These are phyloP conservation scores for Astraeus odoratus DNA, from an alignment of 768 basidiomycete genomes.

Conservation along the genomic window DNA sequence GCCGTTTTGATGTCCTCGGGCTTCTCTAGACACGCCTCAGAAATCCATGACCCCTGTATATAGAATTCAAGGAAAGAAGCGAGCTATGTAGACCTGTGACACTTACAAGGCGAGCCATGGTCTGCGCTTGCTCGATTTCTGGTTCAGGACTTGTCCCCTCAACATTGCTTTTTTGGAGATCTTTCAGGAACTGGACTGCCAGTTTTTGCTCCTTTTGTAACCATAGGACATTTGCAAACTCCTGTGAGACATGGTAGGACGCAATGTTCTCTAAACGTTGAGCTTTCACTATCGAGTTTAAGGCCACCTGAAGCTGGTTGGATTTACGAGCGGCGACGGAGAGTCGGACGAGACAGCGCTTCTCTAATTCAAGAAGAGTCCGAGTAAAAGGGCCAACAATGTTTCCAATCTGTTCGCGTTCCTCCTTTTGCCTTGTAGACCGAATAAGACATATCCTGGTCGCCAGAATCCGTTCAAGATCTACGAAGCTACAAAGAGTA, in stretches of 20 bases:
- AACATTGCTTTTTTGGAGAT: constrained; percentile 18
- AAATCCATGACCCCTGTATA: constrained; percentile 81
- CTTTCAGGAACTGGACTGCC: constrained; percentile 68
- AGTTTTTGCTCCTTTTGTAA: constrained; percentile 74
- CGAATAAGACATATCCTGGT: constrained; percentile 78
- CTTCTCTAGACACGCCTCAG: constrained; percentile 78
- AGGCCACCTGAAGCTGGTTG: constrained; percentile 68
- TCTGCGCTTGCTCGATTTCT: constrained; percentile 31
- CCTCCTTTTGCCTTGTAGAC: constrained; percentile 61
- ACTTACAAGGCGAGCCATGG: constrained; percentile 62
- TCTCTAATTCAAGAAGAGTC: constrained; percentile 55
- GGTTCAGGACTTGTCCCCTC: constrained; percentile 1
- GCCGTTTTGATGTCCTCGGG: constrained; percentile 59
- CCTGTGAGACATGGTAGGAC: constrained; percentile 57
- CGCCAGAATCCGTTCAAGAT: constrained; percentile 72
- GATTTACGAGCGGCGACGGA: constrained; percentile 65
- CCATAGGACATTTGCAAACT: constrained; percentile 91
- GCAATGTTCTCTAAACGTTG: constrained; percentile 47
- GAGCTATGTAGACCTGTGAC: neutral
- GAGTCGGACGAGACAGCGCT: constrained; percentile 60
- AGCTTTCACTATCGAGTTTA: constrained; percentile 79
- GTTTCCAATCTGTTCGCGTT: constrained; percentile 71
- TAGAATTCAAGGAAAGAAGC: neutral
- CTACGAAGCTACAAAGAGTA: constrained; percentile 50
- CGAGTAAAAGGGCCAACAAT: constrained; percentile 47